phyloP scores from a whole-genome alignment of 129 eudicot species.

The Rutidosis leptorrhynchoides region DNA sequence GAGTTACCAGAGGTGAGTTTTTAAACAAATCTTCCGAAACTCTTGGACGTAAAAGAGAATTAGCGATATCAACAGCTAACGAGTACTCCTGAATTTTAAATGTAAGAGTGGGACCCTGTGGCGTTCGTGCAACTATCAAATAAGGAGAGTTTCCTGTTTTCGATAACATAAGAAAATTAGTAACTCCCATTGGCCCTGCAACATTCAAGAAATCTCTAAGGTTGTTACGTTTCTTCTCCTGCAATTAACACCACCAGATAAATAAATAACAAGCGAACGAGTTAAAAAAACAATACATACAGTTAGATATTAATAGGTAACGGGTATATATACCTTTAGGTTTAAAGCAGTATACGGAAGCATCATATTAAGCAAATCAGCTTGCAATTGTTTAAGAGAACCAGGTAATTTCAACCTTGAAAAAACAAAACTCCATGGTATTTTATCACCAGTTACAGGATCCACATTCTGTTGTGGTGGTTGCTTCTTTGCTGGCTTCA shows the following conservation, averaged over 20 bases:
- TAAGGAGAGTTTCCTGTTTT: conserved; percentile 74
- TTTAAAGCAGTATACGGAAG: conserved; percentile 93
- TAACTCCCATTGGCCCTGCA: conserved; percentile 97
- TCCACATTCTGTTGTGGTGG: conserved; percentile 62
- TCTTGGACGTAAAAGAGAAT: conserved; percentile 86
- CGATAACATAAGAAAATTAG: conserved; percentile 93
- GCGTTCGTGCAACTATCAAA: conserved; percentile 90
- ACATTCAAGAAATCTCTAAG: conserved; percentile 84
- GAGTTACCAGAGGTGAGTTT: conserved; percentile 79
- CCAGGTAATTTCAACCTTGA: conserved; percentile 75
- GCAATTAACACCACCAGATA: conserved; percentile 24
- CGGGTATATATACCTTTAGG: conserved; percentile 54
- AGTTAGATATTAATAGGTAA: neutral
- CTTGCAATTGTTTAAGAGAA: conserved; percentile 66
- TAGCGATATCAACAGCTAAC: conserved; percentile 76
- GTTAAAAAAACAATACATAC: no score
- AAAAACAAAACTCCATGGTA: conserved; percentile 89
- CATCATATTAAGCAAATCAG: conserved; percentile 84
- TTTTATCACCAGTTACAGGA: conserved; percentile 86
- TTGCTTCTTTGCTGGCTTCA: conserved; percentile 49
- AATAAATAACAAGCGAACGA: no score
- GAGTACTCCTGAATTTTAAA: conserved; percentile 82
- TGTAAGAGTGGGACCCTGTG: conserved; percentile 95
- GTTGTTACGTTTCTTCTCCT: conserved; percentile 94
- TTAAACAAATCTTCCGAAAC: conserved; percentile 78